Percentiles rank a stretch among this genome's conserved stretches.
Evolutionary conservation across 163 green algal species (phyloP).

Genomic region (Prototheca cutis): DNA sequence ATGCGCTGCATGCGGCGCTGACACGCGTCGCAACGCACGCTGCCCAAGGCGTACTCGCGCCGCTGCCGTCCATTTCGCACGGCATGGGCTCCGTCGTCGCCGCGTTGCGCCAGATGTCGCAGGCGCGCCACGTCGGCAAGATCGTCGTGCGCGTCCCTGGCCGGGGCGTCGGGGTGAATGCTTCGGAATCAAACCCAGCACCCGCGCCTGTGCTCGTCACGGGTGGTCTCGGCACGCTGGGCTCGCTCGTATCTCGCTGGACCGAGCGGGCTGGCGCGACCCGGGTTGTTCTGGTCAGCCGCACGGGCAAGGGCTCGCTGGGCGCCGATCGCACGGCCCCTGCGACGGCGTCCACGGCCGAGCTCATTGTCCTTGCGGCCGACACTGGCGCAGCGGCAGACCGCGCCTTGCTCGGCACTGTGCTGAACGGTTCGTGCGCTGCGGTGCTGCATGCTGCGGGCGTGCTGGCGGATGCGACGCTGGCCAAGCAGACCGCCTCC

Average conservation of each 20-base stretch:
- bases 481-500: slow-evolving; percentile 36
- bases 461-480: slow-evolving; percentile 19
- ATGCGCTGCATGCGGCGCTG: slow-evolving; percentile 44
- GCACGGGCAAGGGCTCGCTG: neutral
- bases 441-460: slow-evolving; percentile 9
- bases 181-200: too few species aligned
- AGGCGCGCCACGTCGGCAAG: slow-evolving; percentile 81
- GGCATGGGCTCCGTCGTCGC: slow-evolving; percentile 32
- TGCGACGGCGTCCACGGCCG: neutral
- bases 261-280: slow-evolving; percentile 21
- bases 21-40: slow-evolving; percentile 37
- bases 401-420: neutral
- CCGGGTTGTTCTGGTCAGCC: slow-evolving; percentile 8
- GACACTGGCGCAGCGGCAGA: neutral
- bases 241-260: slow-evolving; percentile 55
- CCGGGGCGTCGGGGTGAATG: neutral
- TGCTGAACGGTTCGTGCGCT: neutral
- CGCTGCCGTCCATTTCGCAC: slow-evolving; percentile 49
- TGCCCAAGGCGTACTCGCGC: slow-evolving; percentile 30
- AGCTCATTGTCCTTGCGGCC: neutral
- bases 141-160: slow-evolving; percentile 51
- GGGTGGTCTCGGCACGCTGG: slow-evolving; percentile 70
- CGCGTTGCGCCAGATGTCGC: slow-evolving; percentile 73
- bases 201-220: slow-evolving; percentile 41
- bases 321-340: too few species aligned